Evolutionary conservation across 768 basidiomycete genomes (phyloP), one percentile per base, ranked within the genome.

Genomic region (Sarcomyxa edulis): DNA sequence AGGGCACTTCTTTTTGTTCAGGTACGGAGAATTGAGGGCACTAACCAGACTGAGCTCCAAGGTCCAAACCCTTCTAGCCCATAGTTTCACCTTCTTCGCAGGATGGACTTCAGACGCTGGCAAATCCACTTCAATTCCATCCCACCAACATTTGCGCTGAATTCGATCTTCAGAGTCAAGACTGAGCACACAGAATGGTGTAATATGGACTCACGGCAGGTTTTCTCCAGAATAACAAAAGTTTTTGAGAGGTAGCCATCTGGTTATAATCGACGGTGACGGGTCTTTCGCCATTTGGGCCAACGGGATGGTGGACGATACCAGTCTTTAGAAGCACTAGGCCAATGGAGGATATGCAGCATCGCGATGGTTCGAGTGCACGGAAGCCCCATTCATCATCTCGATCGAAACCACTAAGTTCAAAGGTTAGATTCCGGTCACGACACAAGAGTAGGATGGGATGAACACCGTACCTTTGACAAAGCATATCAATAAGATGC

Each of bases 91-190:
- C 7, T 60, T 65, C 50, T 73, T 67, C 7, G 72, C 64, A 6
- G 71, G 53, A 35, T 76, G 62, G 25, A 71, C 71, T 4, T 66
- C 78, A 1, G 67, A 56, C 4, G 72, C 68, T 6, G 84, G 78
- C 29, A 97, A 56, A 38, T 96, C 88, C 14, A 95, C 80, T 48
- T 95, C 92, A 26, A 93, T 71, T 8, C 95, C 95, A 51, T 99
- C 96, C 96, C 96, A 99, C 96, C 96, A 99, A 64, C 95, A 98
- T 68, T 99, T 98, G 28, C 96, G 74, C 94, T 97, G 44, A n/a
- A 41, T 40, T 30, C 34, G 48, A 10, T 22, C n/a, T 24, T 15
- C 23, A 40, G 10, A 7, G 40, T 44, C 34, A 46, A 29, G 29
- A 37, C 16, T 45, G 30, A 19, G 35, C 35, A 35, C 15, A 29